Evolutionary conservation across 768 basidiomycete genomes (phyloP).

Genomic region (Lactifluus pinguis): DNA sequence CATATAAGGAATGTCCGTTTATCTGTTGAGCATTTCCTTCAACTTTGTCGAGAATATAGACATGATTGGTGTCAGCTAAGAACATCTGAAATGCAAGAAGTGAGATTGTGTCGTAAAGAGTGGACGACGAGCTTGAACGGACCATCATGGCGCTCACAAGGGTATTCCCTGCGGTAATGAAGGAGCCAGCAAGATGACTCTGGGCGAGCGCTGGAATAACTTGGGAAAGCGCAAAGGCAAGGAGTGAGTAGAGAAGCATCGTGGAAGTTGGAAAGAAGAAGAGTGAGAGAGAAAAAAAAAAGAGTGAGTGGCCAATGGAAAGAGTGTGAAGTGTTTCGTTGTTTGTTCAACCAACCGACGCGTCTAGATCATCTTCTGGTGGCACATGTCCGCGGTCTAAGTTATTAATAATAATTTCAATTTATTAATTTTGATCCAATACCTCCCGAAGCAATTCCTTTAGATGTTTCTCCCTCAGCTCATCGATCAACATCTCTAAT

Average conservation of each 20-base stretch:
- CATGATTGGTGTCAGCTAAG: conserved; percentile 66
- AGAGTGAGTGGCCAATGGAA: too few relatives aligned
- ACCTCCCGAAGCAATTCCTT: conserved; percentile 6
- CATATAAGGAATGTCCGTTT: conserved; percentile 67
- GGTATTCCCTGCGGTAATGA: conserved; percentile 31
- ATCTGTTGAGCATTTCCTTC: conserved; percentile 65
- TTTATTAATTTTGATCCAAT: not conserved
- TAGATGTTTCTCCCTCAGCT: conserved; percentile 10
- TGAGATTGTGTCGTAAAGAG: not conserved
- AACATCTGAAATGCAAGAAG: conserved; percentile 48
- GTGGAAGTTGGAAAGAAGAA: not conserved
- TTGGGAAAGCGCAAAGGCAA: conserved; percentile 39
- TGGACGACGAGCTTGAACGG: conserved; percentile 7
- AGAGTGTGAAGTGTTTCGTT: too few relatives aligned
- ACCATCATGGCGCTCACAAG: conserved; percentile 50
- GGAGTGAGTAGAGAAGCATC: conserved; percentile 27
- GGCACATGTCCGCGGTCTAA: too few relatives aligned
- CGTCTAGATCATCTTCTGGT: too few relatives aligned
- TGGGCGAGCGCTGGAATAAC: conserved; percentile 21
- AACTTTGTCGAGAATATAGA: conserved; percentile 90
- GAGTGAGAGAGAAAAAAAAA: not conserved
- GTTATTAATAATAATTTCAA: too few relatives aligned
- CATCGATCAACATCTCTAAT: conserved; percentile 1
- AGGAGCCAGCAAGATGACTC: conserved; percentile 20
- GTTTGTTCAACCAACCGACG: too few relatives aligned